Evolutionary conservation across 352 stramenopile species (phyloP), one percentile per base, ranked within the genome.

Genomic region (Porosira glacialis): DNA sequence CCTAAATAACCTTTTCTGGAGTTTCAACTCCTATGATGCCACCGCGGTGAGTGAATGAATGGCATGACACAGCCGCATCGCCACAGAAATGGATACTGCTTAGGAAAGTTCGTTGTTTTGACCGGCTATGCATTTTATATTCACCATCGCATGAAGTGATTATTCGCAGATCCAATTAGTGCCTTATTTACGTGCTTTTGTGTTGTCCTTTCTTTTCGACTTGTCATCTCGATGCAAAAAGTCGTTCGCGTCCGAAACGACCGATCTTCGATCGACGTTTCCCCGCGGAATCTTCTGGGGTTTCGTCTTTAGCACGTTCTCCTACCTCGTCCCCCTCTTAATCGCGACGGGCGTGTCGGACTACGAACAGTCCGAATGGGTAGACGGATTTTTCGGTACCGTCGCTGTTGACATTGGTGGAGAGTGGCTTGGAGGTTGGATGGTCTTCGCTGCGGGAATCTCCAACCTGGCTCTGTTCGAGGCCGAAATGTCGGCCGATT

Each of bases 1-100:
- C 17, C 49, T 97, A 6, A 97, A 96, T 71, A 93, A 96, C 26
- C 70, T 98, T 19, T 98, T 97, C 76, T 98, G 94, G 94, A 97
- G 95, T 81, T 93, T 97, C 59, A 97, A 96, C 67, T 94, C 91
- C 21, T 98, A 96, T 66, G 95, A 98, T 65, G 87, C 81, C n/a
- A 94, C 92, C 0, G 93, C 91, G 6, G 89, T n/a, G n/a, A n/a
- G n/a, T n/a, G n/a, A n/a, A n/a, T n/a, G n/a, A n/a, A n/a, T n/a
- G n/a, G n/a, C n/a, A n/a, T n/a, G n/a, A n/a, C n/a, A n/a, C n/a
- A n/a, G n/a, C n/a, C n/a, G n/a, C n/a, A n/a, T n/a, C n/a, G n/a
- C n/a, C n/a, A n/a, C n/a, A n/a, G n/a, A n/a, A n/a, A n/a, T n/a
- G n/a, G n/a, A n/a, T n/a, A n/a, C n/a, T n/a, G n/a, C n/a, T n/a